Evolutionary conservation across 805 yeast species (phyloP).

Genomic region (Myxozyma geophila): DNA sequence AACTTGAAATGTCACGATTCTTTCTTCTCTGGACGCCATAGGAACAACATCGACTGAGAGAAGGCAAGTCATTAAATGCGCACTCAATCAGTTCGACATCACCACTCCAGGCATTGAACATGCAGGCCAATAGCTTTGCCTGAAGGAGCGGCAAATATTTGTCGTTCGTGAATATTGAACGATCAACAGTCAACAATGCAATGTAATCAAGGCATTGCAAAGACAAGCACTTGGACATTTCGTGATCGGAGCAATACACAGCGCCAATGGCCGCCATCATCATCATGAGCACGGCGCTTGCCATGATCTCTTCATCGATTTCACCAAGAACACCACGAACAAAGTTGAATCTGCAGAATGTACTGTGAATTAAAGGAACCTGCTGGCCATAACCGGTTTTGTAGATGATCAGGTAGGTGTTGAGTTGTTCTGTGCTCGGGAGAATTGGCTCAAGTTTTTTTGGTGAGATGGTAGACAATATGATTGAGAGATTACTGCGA

Average conservation of each 20-base stretch:
- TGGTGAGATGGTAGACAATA: slow-evolving; percentile 4
- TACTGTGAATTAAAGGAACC: slow-evolving; percentile 17
- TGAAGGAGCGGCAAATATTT: slow-evolving; percentile 13
- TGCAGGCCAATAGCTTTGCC: slow-evolving; percentile 20
- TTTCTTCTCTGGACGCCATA: slow-evolving; percentile 13
- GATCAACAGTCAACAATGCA: neutral
- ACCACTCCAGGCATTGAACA: slow-evolving; percentile 23
- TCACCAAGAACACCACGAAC: slow-evolving; percentile 10
- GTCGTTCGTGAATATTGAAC: slow-evolving; percentile 14
- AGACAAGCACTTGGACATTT: slow-evolving; percentile 7
- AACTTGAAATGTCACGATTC: slow-evolving; percentile 2
- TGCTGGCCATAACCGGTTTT: slow-evolving; percentile 21
- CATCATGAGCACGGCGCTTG: slow-evolving; percentile 10
- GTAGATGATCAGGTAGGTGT: slow-evolving; percentile 6
- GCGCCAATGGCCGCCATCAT: slow-evolving; percentile 21
- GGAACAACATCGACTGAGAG: slow-evolving; percentile 17
- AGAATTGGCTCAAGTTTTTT: neutral
- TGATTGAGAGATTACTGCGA: neutral
- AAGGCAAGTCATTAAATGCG: slow-evolving; percentile 15
- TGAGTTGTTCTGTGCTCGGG: slow-evolving; percentile 13
- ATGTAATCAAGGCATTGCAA: neutral
- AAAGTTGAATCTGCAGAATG: slow-evolving; percentile 17
- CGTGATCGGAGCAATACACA: neutral
- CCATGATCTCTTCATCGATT: neutral
- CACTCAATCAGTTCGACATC: slow-evolving; percentile 13